A percentile compares a stretch with the other conserved stretches of the same genome.
Evolutionary conservation across 2,329 filamentous ascomycete species (phyloP).

Genomic region (Phaeosphaeria sp.): DNA sequence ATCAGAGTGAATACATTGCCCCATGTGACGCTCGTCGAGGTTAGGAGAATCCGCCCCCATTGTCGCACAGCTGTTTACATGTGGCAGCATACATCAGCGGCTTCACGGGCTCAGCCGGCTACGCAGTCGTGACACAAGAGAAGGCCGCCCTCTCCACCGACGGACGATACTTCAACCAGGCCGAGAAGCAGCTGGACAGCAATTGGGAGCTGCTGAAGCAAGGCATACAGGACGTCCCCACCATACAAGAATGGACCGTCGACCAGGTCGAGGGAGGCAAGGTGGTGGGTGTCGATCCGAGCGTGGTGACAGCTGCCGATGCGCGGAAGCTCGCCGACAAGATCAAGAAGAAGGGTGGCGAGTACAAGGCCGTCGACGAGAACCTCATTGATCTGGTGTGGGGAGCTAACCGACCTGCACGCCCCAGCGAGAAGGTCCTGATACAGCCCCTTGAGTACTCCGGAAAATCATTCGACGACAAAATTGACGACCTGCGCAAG

Average conservation of each 20-base stretch:
- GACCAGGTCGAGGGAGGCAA: conserved; percentile 88
- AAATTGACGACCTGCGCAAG: conserved; percentile 86
- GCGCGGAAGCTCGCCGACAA: conserved; percentile 81
- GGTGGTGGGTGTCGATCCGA: conserved; percentile 87
- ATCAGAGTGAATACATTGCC: conserved; percentile 97
- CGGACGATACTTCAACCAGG: conserved; percentile 98
- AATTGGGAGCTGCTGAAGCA: conserved; percentile 96
- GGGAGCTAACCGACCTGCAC: conserved; percentile 74
- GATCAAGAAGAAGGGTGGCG: conserved; percentile 85
- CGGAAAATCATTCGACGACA: conserved; percentile 82
- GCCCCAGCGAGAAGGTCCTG: conserved; percentile 77
- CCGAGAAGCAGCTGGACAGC: conserved; percentile 82
- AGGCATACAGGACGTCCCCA: conserved; percentile 90
- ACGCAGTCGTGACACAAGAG: conserved; percentile 83
- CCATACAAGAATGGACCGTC: conserved; percentile 94
- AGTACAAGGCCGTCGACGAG: conserved; percentile 74
- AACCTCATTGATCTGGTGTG: conserved; percentile 95
- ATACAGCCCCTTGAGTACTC: conserved; percentile 75
- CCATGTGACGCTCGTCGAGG: conserved; percentile 89
- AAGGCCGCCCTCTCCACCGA: conserved; percentile 93
- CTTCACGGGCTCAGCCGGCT: conserved; percentile 94
- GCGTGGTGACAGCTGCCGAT: conserved; percentile 77
- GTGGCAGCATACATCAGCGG: conserved; percentile 80
- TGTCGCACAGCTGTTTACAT: conserved; percentile 35
- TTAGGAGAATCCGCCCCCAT: conserved; percentile 39